Percentiles rank a stretch among this genome's conserved stretches.
Evolutionary conservation across 192 early-diverging fungal genomes (phyloP).

Genomic region (Radiomyces spectabilis): DNA sequence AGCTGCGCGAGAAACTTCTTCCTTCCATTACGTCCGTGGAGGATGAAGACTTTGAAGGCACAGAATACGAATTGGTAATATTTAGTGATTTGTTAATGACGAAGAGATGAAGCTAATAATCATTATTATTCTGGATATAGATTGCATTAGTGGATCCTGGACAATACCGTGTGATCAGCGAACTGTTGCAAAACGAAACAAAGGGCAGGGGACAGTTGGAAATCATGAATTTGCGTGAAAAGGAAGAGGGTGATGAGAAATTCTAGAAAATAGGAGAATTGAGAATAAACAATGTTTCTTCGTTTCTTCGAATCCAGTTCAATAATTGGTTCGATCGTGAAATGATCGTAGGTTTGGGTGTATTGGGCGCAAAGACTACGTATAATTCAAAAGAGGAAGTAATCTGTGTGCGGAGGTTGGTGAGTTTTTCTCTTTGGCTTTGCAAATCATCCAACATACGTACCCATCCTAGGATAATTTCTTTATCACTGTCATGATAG

Average conservation of each 20-base stretch:
- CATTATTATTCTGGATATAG: conserved; percentile 30
- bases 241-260: conserved; percentile 59
- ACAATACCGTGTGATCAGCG: conserved; percentile 77
- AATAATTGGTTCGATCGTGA: conserved; percentile 56
- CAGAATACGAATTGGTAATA: conserved; percentile 78
- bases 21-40: conserved; percentile 58
- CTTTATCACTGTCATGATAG: conserved; percentile 40
- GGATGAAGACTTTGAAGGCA: conserved; percentile 66
- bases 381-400: conserved; percentile 65
- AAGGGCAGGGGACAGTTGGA: conserved; percentile 88
- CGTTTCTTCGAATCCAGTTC: conserved; percentile 73
- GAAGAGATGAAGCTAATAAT: neutral
- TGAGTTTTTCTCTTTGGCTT: neutral
- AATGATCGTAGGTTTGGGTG: conserved; percentile 58
- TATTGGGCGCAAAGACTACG: conserved; percentile 51
- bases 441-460: no score
- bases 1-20: conserved; percentile 67
- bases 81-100: neutral
- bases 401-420: conserved; percentile 34
- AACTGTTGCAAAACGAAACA: conserved; percentile 75
- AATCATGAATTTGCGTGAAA: conserved; percentile 73
- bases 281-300: conserved; percentile 67
- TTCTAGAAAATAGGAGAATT: conserved; percentile 68
- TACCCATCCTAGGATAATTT: conserved; percentile 62
- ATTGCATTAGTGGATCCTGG: conserved; percentile 88